Base-by-base conservation (phyloP, 306 rosid genomes). In the Cotoneaster glaucophyllus region DNA sequence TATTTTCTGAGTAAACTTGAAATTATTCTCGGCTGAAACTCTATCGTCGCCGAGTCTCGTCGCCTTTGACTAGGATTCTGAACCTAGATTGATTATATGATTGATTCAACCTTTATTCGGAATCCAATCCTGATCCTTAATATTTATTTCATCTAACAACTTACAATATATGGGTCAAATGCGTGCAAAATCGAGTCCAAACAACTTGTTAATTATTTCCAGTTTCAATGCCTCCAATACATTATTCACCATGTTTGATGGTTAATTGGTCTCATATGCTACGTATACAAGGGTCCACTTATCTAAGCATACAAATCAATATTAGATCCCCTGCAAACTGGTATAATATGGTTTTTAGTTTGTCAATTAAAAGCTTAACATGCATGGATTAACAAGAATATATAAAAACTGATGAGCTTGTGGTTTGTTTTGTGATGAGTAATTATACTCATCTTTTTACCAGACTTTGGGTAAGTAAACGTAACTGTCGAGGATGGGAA, bases 291-390 rank as follows among this genome's bases (percentile, higher is more conserved):
- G 22, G 37, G 18, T 68, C 56, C 22, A 68, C 37, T 21, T 31
- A 4, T 57, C 63, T 21, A 57, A 24, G 26, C 12, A 10, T 56
- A n/a, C 28, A 56, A n/a, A 52, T 19, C 7, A 28, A 29, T 7
- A 22, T 41, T 41, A 9, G 11, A 50, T 2, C 74, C 56, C 45
- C 29, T 50, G 62, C 28, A 17, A 21, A 5, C 21, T 31, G 63
- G 12, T 5, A 71, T 71, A 34, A 71, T 37, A 18, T 14, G 76
- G 75, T 75, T 32, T 8, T 29, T 28, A 61, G 64, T 14, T 44
- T 79, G 83, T 68, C 82, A 24, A 48, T 41, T 19, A 82, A 81
- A 78, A 56, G 74, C 62, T 69, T 56, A 67, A 66, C 76, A 63
- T 1, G 45, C 44, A 41, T 41, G 44, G 77, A 70, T 25, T 28